A percentile compares a stretch with the other conserved stretches of the same genome.
Conservation (phyloP, 2,329 filamentous ascomycete species). For the Grosmannia clavigera region DNA sequence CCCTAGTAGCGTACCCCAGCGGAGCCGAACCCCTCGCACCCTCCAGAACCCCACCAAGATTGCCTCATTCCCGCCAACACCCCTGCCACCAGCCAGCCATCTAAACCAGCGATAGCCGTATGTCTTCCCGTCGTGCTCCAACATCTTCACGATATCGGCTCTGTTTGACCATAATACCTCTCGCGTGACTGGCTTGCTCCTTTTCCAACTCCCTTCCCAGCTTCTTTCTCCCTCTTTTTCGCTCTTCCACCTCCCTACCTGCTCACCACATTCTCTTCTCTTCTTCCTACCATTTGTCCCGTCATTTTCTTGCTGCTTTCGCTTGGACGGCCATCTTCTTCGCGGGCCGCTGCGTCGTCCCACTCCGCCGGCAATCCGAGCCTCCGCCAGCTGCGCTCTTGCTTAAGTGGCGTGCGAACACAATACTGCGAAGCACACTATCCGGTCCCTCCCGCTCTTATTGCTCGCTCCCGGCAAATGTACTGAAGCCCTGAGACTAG, state of each 20-base stretch:
- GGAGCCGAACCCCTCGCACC: not conserved
- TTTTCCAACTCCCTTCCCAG: not conserved
- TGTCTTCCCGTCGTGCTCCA: not conserved
- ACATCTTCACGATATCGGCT: not conserved
- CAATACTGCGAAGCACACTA: too few species aligned
- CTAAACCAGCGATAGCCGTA: not conserved
- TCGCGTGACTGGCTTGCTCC: not conserved
- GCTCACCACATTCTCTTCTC: not conserved
- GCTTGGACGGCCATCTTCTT: not conserved
- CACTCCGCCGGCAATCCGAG: too few species aligned
- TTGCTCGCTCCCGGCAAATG: not conserved
- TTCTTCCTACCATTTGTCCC: too few species aligned
- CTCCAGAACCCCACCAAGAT: not conserved
- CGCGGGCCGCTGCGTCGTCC: not conserved
- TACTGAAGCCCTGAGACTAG: not conserved
- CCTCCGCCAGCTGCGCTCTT: too few species aligned
- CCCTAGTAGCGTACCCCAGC: not conserved
- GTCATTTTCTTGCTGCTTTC: too few species aligned
- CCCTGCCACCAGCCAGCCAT: not conserved
- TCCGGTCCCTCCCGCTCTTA: too few species aligned
- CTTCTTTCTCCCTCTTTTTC: not conserved
- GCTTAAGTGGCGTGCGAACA: too few species aligned
- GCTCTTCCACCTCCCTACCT: not conserved
- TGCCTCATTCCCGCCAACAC: not conserved
- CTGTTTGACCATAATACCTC: not conserved